Percentiles rank a stretch among this genome's conserved stretches.
Conservation (phyloP, 495 filamentous ascomycete species). For the Xanthoparmelia taractica region DNA sequence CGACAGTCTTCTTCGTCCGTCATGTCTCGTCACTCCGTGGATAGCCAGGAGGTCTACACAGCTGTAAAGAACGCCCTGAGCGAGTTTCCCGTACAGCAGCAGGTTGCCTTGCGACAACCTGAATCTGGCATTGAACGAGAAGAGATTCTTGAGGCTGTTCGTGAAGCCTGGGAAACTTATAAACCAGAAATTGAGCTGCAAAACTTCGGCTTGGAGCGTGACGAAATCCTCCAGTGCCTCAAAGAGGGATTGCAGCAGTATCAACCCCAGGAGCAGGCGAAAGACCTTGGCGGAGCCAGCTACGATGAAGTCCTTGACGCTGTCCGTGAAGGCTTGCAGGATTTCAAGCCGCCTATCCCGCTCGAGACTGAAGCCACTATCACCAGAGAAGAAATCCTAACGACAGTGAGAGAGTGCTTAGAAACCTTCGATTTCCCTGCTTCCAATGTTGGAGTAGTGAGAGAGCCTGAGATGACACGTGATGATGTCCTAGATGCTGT, state of each 20-base stretch:
- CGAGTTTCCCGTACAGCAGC: conserved; percentile 45
- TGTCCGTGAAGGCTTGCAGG: conserved; percentile 72
- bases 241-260: conserved; percentile 76
- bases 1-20: conserved; percentile 52
- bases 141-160: conserved; percentile 75
- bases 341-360: conserved; percentile 61
- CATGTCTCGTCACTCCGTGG: conserved; percentile 48
- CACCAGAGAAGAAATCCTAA: conserved; percentile 68
- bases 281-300: conserved; percentile 48
- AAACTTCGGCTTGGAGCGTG: conserved; percentile 78
- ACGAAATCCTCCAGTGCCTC: conserved; percentile 78
- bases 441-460: conserved; percentile 22
- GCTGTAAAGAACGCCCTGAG: conserved; percentile 70
- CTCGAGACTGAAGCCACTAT: conserved; percentile 58
- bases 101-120: conserved; percentile 31
- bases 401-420: conserved; percentile 67
- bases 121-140: conserved; percentile 54
- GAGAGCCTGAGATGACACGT: conserved; percentile 38
- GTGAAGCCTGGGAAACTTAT: conserved; percentile 83
- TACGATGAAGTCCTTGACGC: conserved; percentile 74
- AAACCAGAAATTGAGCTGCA: conserved; percentile 86
- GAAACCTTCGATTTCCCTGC: conserved; percentile 61
- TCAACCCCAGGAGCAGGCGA: conserved; percentile 43
- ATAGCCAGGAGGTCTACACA: conserved; percentile 72
- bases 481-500: conserved; percentile 51